Evolutionary conservation across 306 rosid species (phyloP).

Genomic region (Bauhinia variegata): DNA sequence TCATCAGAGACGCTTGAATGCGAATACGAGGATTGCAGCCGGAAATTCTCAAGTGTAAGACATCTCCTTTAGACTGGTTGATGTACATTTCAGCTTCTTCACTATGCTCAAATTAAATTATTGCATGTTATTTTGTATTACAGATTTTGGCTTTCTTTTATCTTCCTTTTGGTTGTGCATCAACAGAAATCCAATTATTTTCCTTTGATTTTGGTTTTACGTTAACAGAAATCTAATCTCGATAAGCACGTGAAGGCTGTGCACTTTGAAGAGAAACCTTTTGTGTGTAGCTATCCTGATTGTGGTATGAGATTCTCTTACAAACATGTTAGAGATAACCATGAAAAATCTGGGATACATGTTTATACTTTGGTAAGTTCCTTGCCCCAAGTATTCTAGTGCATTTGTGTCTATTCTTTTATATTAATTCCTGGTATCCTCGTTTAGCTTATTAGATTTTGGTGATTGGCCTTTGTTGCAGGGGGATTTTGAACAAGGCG

Average conservation of each 20-base stretch:
- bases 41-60: slow-evolving; percentile 57
- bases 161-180: not conserved
- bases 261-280: slow-evolving; percentile 53
- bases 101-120: not conserved
- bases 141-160: not conserved
- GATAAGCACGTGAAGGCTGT: slow-evolving; percentile 55
- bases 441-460: not conserved
- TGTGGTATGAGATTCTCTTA: slow-evolving; percentile 67
- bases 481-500: slow-evolving; percentile 64
- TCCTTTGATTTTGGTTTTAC: not conserved
- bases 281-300: slow-evolving; percentile 53
- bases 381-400: not conserved
- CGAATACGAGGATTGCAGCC: slow-evolving; percentile 42
- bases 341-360: slow-evolving; percentile 57
- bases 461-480: slow-evolving; percentile 24
- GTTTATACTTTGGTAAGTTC: slow-evolving; percentile 53
- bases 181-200: slow-evolving; percentile 50
- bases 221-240: slow-evolving; percentile 56
- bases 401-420: not conserved
- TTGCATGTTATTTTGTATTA: not conserved
- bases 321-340: slow-evolving; percentile 70
- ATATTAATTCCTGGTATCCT: too few relatives aligned
- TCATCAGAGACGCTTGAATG: slow-evolving; percentile 43
- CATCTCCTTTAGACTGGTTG: not conserved
- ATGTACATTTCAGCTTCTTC: not conserved